These are phyloP conservation scores for Fusarium sp. DNA, from an alignment of 2,329 filamentous ascomycete species.

Conservation along the genomic window DNA sequence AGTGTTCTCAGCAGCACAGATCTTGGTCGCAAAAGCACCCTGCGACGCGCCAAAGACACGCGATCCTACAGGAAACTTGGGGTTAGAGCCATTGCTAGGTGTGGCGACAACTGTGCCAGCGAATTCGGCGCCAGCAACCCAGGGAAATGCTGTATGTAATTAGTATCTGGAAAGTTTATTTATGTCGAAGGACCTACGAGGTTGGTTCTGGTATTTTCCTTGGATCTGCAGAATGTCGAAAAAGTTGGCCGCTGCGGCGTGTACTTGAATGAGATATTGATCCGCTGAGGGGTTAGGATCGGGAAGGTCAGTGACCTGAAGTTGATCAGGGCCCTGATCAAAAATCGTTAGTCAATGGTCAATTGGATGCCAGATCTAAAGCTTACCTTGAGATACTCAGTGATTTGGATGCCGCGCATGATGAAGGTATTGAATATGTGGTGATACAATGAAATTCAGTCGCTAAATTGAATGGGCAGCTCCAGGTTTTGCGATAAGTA, in stretches of 20 bases:
- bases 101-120: constrained; percentile 78
- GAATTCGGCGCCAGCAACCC: constrained; percentile 90
- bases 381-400: constrained; percentile 77
- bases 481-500: not conserved
- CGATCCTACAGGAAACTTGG: constrained; percentile 80
- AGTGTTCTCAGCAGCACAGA: constrained; percentile 72
- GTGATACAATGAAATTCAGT: not conserved
- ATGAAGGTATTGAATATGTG: constrained; percentile 44
- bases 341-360: not conserved
- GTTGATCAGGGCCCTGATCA: constrained; percentile 78
- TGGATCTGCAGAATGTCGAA: constrained; percentile 96
- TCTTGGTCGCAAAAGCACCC: constrained; percentile 84
- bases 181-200: constrained; percentile 58
- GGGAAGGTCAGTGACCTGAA: constrained; percentile 78
- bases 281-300: constrained; percentile 76
- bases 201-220: constrained; percentile 95
- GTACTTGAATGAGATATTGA: constrained; percentile 88
- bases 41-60: constrained; percentile 88
- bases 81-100: constrained; percentile 62
- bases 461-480: not conserved
- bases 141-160: constrained; percentile 72
- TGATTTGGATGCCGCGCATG: constrained; percentile 82
- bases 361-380: not conserved
- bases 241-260: constrained; percentile 92
- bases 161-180: not conserved